phyloP scores from a whole-genome alignment of 768 basidiomycete species.

The Chiua virens region DNA sequence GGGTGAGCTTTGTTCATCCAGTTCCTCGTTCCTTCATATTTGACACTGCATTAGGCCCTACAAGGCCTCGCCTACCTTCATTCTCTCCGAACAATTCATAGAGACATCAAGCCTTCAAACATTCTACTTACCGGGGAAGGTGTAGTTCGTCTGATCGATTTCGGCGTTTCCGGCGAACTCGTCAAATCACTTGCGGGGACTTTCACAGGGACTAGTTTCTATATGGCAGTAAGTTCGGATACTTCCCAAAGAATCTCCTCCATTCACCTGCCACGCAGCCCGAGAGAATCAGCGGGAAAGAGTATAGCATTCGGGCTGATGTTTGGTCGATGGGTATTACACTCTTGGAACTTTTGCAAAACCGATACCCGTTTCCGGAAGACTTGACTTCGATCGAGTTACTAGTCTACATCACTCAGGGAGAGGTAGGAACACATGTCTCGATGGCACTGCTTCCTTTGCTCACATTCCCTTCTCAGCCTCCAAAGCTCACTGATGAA shows the following conservation, averaged over 20 bases:
- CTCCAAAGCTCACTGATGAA: conserved; percentile 81
- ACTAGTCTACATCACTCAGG: conserved; percentile 83
- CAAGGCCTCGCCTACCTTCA: conserved; percentile 95
- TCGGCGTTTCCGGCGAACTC: conserved; percentile 96
- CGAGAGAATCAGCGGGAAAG: conserved; percentile 88
- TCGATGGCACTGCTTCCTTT: conserved; percentile 7
- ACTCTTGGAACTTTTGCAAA: conserved; percentile 89
- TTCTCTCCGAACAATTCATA: conserved; percentile 87
- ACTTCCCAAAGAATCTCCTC: not conserved
- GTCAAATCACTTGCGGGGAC: conserved; percentile 90
- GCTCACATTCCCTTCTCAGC: conserved; percentile 43
- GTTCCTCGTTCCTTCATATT: not conserved
- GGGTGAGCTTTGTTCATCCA: conserved; percentile 50
- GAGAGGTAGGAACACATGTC: conserved; percentile 52
- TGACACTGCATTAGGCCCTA: conserved; percentile 54
- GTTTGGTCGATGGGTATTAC: conserved; percentile 98
- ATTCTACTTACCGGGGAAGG: conserved; percentile 88
- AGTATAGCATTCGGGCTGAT: conserved; percentile 93
- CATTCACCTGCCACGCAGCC: conserved; percentile 51
- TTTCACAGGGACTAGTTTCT: conserved; percentile 96
- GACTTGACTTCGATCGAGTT: conserved; percentile 94
- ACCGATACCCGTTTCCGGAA: conserved; percentile 92
- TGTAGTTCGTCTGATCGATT: conserved; percentile 89
- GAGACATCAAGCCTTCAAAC: conserved; percentile 95
- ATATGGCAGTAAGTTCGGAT: conserved; percentile 86